Conservation (phyloP, 2,329 filamentous ascomycete genomes). For the Fusarium solani-melongenae region DNA sequence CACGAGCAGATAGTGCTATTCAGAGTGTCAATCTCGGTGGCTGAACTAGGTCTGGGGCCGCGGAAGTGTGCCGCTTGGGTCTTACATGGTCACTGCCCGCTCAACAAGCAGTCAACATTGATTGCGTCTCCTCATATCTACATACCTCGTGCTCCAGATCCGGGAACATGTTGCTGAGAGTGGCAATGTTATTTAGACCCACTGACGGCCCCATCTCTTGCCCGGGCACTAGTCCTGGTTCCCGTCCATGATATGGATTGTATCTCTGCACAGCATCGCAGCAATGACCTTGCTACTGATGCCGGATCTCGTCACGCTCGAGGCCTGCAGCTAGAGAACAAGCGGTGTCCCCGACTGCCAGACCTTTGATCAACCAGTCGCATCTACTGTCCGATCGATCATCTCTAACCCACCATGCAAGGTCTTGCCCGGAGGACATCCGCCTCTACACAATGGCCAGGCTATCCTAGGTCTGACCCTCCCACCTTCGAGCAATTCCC, state of each 20-base stretch:
- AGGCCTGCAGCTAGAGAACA: conserved; percentile 19
- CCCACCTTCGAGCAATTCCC: conserved; percentile 6
- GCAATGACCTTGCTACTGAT: conserved; percentile 4
- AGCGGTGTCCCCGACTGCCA: conserved; percentile 13
- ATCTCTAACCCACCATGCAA: conserved; percentile 11
- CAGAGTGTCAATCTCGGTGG: not conserved
- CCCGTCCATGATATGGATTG: conserved; percentile 1
- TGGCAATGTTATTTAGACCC: conserved; percentile 1
- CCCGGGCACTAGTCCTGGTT: conserved; percentile 19
- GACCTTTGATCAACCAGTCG: conserved; percentile 16
- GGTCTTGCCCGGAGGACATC: not conserved
- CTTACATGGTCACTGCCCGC: not conserved
- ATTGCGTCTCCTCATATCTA: conserved; percentile 3
- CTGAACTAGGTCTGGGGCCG: not conserved
- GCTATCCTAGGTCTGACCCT: conserved; percentile 18
- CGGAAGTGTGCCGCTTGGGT: conserved; percentile 7
- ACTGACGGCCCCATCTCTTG: not conserved
- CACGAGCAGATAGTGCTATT: not conserved
- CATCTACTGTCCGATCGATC: conserved; percentile 19
- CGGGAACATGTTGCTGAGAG: not conserved
- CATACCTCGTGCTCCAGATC: not conserved
- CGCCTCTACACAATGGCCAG: conserved; percentile 7
- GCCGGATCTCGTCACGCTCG: conserved; percentile 12
- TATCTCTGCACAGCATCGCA: conserved; percentile 1
- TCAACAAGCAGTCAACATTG: conserved; percentile 1